Base-by-base conservation (phyloP, 768 basidiomycete species). In the Suillus occidentalis region DNA sequence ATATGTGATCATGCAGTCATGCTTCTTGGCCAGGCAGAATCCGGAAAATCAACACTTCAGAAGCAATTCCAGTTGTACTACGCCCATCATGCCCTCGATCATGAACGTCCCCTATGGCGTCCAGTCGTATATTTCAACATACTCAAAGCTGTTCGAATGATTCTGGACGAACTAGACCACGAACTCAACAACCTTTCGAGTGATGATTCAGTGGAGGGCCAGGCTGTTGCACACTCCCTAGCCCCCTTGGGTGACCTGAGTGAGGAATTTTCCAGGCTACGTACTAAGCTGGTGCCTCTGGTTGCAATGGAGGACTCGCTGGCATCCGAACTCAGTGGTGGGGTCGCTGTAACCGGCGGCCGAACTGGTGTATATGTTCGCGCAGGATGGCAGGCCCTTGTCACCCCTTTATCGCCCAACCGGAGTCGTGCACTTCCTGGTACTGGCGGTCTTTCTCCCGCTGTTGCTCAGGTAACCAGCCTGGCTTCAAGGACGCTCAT, bases 41-140 rank as follows among this genome's bases (percentile, higher is more conserved):
- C 87, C 59, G 91, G 91, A 43, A 94, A 94, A 76, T 92, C 91
- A 2, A 94, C 92, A 3, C 81, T 94, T 14, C 90, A 89, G 71
- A 93, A 93, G 71, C 91, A 94, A 74, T 91, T 94, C 71, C 91
- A 94, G 71, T 81, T 93, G 1, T 89, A 87, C 76, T 92, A 92
- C 70, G 87, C 91, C 9, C 87, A 89, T 3, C 82, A 84, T 64
- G 79, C 87, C 0, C 84, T 94, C 42, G 89, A 93, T 52, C 78
- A 81, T 60, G 89, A 90, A 77, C 87, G 89, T 28, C 84, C 87
- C 0, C 86, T 85, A 4, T 94, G 93, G 92, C 84, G 86, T 22
- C 87, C 90, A 4, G 87, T 93, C 37, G 88, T 94, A 37, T 92
- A 91, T 77, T 89, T 91, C 80, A 94, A 94, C 78, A 82, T 94